A percentile compares a stretch with the other conserved stretches of the same genome.
phyloP scores from a whole-genome alignment of 2,329 filamentous ascomycete genomes.

The Aspergillus phoenicis region DNA sequence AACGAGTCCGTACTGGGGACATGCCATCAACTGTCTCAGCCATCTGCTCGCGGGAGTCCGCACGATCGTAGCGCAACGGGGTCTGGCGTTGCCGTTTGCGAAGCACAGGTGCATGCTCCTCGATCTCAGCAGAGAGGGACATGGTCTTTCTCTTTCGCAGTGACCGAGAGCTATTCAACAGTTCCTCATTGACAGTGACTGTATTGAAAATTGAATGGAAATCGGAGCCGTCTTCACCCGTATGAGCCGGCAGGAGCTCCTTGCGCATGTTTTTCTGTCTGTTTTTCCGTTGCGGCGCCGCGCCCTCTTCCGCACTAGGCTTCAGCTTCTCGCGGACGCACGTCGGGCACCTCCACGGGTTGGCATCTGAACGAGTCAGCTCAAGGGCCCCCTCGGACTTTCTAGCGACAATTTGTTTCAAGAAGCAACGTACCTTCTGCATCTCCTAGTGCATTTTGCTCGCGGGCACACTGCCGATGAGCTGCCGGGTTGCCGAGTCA shows the following conservation, averaged over 20 bases:
- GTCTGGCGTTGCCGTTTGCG: constrained; percentile 53
- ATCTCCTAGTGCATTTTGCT: constrained; percentile 63
- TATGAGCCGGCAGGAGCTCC: constrained; percentile 71
- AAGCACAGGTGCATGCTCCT: constrained; percentile 48
- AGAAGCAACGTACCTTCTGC: constrained; percentile 59
- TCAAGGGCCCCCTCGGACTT: background rate
- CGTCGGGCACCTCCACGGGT: constrained; percentile 64
- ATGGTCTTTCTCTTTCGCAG: constrained; percentile 84
- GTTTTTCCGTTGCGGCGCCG: constrained; percentile 50
- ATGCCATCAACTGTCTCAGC: constrained; percentile 24
- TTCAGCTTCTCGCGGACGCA: constrained; percentile 52
- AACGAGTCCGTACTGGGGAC: constrained; percentile 52
- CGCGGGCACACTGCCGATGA: constrained; percentile 85
- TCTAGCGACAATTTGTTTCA: background rate
- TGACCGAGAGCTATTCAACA: constrained; percentile 74
- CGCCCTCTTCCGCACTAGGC: constrained; percentile 31
- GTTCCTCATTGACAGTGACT: constrained; percentile 70
- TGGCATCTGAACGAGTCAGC: constrained; percentile 49
- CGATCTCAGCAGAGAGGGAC: constrained; percentile 67
- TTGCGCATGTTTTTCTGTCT: constrained; percentile 68
- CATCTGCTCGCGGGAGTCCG: constrained; percentile 23
- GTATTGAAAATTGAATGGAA: constrained; percentile 79
- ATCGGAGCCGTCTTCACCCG: constrained; percentile 65
- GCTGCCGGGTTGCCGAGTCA: constrained; percentile 63
- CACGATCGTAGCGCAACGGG: constrained; percentile 28